Percentiles rank a stretch among this genome's conserved stretches.
Evolutionary conservation across 2,329 filamentous ascomycete genomes (phyloP).

Genomic region (Eutypa lata): DNA sequence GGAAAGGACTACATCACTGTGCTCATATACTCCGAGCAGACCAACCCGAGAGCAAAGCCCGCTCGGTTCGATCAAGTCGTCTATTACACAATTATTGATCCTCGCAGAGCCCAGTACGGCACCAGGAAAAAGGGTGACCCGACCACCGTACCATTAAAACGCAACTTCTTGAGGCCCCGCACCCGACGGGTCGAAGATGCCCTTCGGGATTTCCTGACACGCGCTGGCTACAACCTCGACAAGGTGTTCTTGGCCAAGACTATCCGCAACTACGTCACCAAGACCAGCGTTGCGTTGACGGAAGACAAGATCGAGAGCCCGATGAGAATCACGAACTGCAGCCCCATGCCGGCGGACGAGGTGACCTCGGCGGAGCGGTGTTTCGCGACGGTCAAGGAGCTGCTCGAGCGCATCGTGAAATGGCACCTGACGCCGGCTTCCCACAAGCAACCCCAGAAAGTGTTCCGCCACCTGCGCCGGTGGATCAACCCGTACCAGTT

Average conservation of each 20-base stretch:
- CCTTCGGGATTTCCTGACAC: conserved; percentile 7
- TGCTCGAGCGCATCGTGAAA: conserved; percentile 8
- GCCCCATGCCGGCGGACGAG: conserved; percentile 20
- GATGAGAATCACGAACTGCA: conserved; percentile 1
- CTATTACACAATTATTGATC: conserved; percentile 18
- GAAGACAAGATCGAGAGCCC: background rate
- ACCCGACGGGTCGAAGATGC: conserved; percentile 4
- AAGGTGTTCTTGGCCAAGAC: background rate
- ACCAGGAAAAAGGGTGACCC: background rate
- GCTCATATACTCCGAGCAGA: conserved; percentile 9
- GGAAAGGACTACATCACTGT: conserved; percentile 21
- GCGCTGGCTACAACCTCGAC: conserved; percentile 6
- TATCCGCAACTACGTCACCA: background rate
- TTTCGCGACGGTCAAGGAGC: conserved; percentile 19
- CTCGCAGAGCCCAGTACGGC: conserved; percentile 11
- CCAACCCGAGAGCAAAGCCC: background rate
- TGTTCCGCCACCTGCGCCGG: conserved; percentile 9
- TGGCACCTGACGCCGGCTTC: background rate
- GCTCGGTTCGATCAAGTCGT: conserved; percentile 7
- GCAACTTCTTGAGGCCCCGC: conserved; percentile 8
- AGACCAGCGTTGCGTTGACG: background rate
- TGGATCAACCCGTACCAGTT: conserved; percentile 23
- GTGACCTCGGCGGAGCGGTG: conserved; percentile 23
- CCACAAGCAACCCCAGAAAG: background rate
- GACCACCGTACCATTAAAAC: too few species aligned